Evolutionary conservation across 768 basidiomycete genomes (phyloP).

Genomic region (Pleurotus citrinopileatus): DNA sequence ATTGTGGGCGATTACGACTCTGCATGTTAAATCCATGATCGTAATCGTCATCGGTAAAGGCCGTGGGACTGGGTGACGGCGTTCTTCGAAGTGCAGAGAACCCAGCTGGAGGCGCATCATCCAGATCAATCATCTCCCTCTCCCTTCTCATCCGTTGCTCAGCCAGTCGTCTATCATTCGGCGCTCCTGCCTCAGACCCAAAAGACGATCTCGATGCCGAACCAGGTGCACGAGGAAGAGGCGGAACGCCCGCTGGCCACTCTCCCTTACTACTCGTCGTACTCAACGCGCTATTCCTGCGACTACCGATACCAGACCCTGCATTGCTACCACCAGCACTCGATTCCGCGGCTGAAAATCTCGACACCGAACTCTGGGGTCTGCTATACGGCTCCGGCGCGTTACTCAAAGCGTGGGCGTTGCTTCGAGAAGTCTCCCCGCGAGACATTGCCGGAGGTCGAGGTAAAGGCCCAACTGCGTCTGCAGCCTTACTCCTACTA

Average conservation of each 20-base stretch:
- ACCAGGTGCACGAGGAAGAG: slow-evolving; percentile 4
- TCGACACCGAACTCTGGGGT: neutral
- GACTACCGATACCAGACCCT: neutral
- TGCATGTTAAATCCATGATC: neutral
- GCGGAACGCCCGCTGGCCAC: slow-evolving; percentile 1
- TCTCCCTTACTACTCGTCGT: neutral
- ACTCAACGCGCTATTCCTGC: neutral
- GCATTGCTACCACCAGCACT: neutral
- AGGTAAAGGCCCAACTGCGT: slow-evolving; percentile 5
- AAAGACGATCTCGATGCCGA: neutral
- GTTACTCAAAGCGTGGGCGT: neutral
- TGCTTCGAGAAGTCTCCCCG: neutral
- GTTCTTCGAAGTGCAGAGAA: slow-evolving; percentile 22
- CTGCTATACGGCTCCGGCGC: neutral
- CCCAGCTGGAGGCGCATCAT: slow-evolving; percentile 32
- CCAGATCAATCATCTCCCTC: slow-evolving; percentile 19
- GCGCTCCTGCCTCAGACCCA: neutral
- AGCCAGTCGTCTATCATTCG: neutral
- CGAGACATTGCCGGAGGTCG: slow-evolving; percentile 8
- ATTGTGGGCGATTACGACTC: slow-evolving; percentile 11
- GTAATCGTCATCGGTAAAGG: neutral
- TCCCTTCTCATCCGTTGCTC: slow-evolving; percentile 2
- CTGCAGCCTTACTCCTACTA: slow-evolving; percentile 12
- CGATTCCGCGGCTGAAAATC: neutral
- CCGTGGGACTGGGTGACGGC: slow-evolving; percentile 23